Evolutionary conservation across 108 stramenopile genomes (phyloP).

Genomic region (Nitzschia putrida): DNA sequence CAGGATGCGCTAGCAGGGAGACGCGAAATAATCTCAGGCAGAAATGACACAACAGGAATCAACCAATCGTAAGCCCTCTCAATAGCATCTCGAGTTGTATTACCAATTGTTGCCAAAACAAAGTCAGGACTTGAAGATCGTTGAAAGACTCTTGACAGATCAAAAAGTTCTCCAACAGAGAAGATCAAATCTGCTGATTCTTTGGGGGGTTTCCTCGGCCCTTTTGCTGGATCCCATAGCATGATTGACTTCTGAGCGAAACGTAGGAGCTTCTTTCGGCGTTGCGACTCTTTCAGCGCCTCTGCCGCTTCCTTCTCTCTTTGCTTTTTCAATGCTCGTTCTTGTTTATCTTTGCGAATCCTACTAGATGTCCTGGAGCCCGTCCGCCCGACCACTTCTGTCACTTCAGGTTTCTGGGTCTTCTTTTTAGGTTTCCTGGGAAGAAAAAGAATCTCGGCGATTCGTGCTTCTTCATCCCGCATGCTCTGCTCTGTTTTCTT

Average conservation of each 20-base stretch:
- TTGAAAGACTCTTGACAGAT: conserved; percentile 61
- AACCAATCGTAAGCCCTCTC: conserved; percentile 85
- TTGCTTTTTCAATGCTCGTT: conserved; percentile 33
- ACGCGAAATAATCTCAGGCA: conserved; percentile 60
- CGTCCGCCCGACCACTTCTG: conserved; percentile 3
- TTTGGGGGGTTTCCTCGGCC: conserved; percentile 74
- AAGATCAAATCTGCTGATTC: conserved; percentile 69
- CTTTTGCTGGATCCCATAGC: conserved; percentile 60
- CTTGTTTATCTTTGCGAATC: conserved; percentile 55
- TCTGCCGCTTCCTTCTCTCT: conserved; percentile 55
- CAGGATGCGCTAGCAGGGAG: conserved; percentile 75
- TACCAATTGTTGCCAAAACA: conserved; percentile 62
- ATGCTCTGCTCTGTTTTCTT: conserved; percentile 50
- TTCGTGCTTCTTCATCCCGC: conserved; percentile 57
- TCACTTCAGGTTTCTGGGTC: conserved; percentile 18
- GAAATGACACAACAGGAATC: conserved; percentile 69
- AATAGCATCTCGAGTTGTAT: conserved; percentile 64
- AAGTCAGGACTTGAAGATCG: conserved; percentile 56
- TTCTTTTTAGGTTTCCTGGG: conserved; percentile 37
- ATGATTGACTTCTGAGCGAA: conserved; percentile 74
- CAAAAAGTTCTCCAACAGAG: conserved; percentile 59
- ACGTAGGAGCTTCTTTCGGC: conserved; percentile 56
- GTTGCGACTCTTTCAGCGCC: conserved; percentile 40
- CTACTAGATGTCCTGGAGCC: conserved; percentile 49
- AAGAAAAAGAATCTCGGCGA: conserved; percentile 65